Base-by-base conservation (phyloP, 352 stramenopile genomes). In the Elongisporangium prolatum region DNA sequence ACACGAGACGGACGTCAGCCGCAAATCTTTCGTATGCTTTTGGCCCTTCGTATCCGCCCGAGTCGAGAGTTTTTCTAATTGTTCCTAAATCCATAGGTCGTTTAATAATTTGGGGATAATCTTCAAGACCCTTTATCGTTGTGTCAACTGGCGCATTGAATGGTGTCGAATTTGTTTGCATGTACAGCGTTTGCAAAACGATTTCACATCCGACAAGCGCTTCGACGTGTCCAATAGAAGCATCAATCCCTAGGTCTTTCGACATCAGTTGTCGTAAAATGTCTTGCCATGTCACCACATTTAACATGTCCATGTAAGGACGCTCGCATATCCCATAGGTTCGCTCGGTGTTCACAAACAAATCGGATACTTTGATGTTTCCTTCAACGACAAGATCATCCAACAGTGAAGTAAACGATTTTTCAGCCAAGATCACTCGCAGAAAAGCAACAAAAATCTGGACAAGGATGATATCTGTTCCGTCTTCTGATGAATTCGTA, bases 41-140 rank as follows among this genome's bases (percentile, higher is more conserved):
- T 0, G 65, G 56, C 48, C 71, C 69, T 71, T 94, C 84, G 61
- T 95, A 95, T n/a, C 61, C 60, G 50, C 84, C 86, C 20, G 64
- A 78, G 59, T 91, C 79, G 20, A 95, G 74, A 25, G 75, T 85
- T 34, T 75, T 76, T 56, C 88, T 88, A 37, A 97, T 89, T 14
- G 89, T 97, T 7, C 87, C 84, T 16, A 97, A 61, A 74, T 97
- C 91, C 86, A 97, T 97, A 18, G 91, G 91, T 21, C 77, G 74
- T 63, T 96, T 97, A 20, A 97, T 71, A 47, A 94, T 65, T 34
- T 93, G 69, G 7, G 75, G 56, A 52, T 97, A 97, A 63, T 97
- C 89, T 65, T 92, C 75, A 2, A 97, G 65, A 3, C 86, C 86
- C 56, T 96, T 86, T 7, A 76, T 40, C 21, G 72, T 75, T 40